Evolutionary conservation across 2,329 filamentous ascomycete species (phyloP).

Genomic region (Paecilomyces variotii): DNA sequence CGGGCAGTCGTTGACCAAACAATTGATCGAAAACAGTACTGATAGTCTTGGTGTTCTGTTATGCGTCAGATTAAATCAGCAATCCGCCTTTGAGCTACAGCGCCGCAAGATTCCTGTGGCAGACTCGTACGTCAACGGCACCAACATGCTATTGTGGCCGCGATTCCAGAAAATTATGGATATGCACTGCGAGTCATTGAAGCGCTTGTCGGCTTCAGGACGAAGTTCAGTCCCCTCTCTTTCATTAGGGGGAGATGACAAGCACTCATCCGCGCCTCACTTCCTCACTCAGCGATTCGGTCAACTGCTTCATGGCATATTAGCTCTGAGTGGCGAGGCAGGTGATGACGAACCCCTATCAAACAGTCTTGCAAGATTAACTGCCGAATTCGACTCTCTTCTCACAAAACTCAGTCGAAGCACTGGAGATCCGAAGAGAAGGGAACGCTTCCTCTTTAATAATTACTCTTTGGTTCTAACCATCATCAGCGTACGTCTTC

Average conservation of each 20-base stretch:
- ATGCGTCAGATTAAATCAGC: constrained; percentile 89
- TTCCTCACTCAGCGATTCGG: constrained; percentile 92
- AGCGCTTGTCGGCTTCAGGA: constrained; percentile 43
- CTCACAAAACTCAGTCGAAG: constrained; percentile 72
- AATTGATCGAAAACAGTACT: constrained; percentile 65
- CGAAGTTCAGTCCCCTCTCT: constrained; percentile 46
- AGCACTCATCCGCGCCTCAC: constrained; percentile 61
- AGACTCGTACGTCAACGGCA: constrained; percentile 88
- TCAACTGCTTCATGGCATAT: constrained; percentile 77
- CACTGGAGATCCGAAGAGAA: constrained; percentile 66
- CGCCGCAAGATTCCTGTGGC: constrained; percentile 80
- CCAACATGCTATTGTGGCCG: constrained; percentile 94
- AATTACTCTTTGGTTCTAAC: constrained; percentile 94
- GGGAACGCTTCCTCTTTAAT: constrained; percentile 84
- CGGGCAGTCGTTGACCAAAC: constrained; percentile 67
- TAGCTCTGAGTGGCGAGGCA: constrained; percentile 77
- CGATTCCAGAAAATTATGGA: constrained; percentile 93
- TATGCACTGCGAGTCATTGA: constrained; percentile 80
- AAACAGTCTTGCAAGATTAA: constrained; percentile 67
- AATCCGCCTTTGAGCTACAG: constrained; percentile 89
- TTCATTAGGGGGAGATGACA: constrained; percentile 41
- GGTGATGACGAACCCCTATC: constrained; percentile 91
- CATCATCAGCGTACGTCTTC: constrained; percentile 61
- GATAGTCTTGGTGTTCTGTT: constrained; percentile 82
- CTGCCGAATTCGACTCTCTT: constrained; percentile 76